Conservation (phyloP, 495 filamentous ascomycete genomes). For the Saxispiralis lemnorum region DNA sequence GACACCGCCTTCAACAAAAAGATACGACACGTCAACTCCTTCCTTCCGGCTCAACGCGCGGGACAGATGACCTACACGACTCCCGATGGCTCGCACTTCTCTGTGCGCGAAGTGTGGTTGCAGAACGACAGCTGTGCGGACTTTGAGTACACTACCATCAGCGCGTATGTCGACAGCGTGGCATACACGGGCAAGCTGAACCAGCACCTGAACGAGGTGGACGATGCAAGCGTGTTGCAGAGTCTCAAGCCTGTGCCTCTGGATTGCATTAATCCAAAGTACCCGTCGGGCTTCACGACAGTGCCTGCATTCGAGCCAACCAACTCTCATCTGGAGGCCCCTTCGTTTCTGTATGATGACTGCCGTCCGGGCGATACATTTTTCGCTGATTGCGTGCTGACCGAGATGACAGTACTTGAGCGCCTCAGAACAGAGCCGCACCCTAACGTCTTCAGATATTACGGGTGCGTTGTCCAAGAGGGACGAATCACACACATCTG, state of each 20-base stretch:
- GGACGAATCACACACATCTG: neutral
- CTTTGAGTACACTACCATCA: neutral
- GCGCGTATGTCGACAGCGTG: neutral
- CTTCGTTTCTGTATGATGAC: slow-evolving; percentile 1
- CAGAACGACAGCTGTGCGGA: neutral
- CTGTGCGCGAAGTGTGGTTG: neutral
- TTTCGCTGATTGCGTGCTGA: slow-evolving; percentile 1
- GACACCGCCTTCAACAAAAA: too few relatives aligned
- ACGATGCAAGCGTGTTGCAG: neutral
- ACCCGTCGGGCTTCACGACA: neutral
- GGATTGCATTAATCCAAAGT: neutral
- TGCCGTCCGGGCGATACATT: neutral
- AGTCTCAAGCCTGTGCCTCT: neutral
- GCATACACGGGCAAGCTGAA: neutral
- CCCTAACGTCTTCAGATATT: neutral
- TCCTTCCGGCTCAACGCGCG: too few relatives aligned
- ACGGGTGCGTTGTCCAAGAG: neutral
- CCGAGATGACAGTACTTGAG: neutral
- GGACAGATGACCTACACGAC: neutral
- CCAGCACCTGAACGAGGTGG: neutral
- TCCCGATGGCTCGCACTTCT: neutral
- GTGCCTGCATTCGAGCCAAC: neutral
- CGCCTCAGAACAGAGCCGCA: neutral
- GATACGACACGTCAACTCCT: too few relatives aligned
- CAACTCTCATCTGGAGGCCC: neutral